A percentile compares a stretch with the other conserved stretches of the same genome.
These are phyloP conservation scores for Blastocystis sp. DNA, from an alignment of 352 stramenopile genomes.

Conservation along the genomic window DNA sequence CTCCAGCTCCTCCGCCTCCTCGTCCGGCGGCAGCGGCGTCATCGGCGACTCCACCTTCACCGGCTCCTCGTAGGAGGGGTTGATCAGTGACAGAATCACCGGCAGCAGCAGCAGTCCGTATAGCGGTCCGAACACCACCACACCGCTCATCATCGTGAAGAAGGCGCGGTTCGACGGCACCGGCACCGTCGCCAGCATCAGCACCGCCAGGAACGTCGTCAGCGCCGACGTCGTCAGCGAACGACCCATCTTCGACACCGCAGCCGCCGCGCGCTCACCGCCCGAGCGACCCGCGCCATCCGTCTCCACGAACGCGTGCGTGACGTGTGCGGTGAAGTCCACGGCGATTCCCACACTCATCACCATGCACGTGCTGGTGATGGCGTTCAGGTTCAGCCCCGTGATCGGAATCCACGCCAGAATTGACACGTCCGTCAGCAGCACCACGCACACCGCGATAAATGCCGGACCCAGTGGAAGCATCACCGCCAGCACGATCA, in stretches of 20 bases:
- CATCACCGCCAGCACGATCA: slow-evolving; percentile 17
- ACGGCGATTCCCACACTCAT: slow-evolving; percentile 55
- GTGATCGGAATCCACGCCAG: slow-evolving; percentile 38
- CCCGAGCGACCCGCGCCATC: neutral
- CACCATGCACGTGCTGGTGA: slow-evolving; percentile 46
- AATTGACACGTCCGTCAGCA: slow-evolving; percentile 40
- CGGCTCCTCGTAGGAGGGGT: slow-evolving; percentile 8
- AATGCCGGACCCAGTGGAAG: slow-evolving; percentile 10
- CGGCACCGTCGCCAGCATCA: slow-evolving; percentile 13
- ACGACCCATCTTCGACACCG: slow-evolving; percentile 45
- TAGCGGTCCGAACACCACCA: slow-evolving; percentile 15
- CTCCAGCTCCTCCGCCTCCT: slow-evolving; percentile 19
- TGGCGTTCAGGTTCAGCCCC: slow-evolving; percentile 39
- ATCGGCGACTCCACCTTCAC: neutral
- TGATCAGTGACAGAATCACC: slow-evolving; percentile 19
- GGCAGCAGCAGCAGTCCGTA: slow-evolving; percentile 51
- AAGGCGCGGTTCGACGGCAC: slow-evolving; percentile 49
- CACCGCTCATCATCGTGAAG: slow-evolving; percentile 53
- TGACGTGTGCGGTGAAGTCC: slow-evolving; percentile 57
- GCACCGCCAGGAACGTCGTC: slow-evolving; percentile 36
- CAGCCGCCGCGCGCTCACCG: neutral
- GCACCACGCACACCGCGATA: slow-evolving; percentile 7
- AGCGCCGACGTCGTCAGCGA: slow-evolving; percentile 22
- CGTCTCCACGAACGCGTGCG: slow-evolving; percentile 55
- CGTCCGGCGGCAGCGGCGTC: neutral